Evolutionary conservation across 164 flowering plant genomes (phyloP).

Genomic region (Cinnamomum micranthum): DNA sequence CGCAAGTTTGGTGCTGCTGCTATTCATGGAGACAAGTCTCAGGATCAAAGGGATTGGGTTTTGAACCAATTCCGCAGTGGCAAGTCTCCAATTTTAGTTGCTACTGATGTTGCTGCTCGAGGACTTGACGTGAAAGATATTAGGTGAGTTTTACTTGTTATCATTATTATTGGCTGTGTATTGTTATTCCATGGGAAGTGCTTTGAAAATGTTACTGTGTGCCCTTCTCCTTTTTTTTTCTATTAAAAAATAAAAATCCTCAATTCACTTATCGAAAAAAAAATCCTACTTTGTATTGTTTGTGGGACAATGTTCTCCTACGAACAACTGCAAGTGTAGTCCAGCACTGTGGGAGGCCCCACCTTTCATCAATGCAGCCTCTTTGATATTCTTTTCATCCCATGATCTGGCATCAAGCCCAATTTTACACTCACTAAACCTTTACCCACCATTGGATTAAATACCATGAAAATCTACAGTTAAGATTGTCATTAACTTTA

Average conservation of each 20-base stretch:
- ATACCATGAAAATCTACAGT: too few species aligned
- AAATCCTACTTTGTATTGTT: background rate
- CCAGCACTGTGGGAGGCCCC: too few species aligned
- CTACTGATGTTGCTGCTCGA: conserved; percentile 96
- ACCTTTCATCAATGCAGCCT: too few species aligned
- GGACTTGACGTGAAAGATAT: conserved; percentile 92
- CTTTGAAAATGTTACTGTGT: background rate
- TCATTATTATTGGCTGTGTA: background rate
- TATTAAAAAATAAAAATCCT: background rate
- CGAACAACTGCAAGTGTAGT: too few species aligned
- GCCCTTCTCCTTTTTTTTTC: background rate
- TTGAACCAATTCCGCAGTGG: conserved; percentile 82
- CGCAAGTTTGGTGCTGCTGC: conserved; percentile 85
- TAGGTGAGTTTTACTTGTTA: conserved; percentile 36
- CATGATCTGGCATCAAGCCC: too few species aligned
- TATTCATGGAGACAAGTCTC: conserved; percentile 92
- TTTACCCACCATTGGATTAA: too few species aligned
- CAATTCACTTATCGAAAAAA: background rate
- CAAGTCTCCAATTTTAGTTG: conserved; percentile 73
- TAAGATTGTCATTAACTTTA: too few species aligned
- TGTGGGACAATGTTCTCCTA: too few species aligned
- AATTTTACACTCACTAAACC: too few species aligned
- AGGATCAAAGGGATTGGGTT: conserved; percentile 90
- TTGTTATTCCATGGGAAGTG: background rate
- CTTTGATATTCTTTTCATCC: too few species aligned